Base-by-base conservation (phyloP, 108 stramenopile species). In the Schizochytrium sp. region DNA sequence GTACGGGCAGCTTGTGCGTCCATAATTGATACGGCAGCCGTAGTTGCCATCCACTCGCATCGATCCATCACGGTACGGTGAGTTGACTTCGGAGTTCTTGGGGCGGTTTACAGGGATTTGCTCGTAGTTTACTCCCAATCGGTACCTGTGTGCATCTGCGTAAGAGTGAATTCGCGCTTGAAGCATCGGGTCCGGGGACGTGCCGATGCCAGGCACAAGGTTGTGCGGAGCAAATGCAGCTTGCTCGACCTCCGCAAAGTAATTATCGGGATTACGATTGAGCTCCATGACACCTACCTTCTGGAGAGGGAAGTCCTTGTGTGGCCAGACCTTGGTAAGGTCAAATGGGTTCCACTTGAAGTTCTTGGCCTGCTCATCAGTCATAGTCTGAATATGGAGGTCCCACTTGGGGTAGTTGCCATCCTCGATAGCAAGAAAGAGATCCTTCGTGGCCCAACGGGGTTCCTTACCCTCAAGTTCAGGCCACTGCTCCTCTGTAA, bases 141-240 rank as follows among this genome's bases (percentile, higher is more conserved):
- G 92, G 91, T 95, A 94, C 45, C 94, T 87, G 89, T 95, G 95
- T 38, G 94, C 93, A 90, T 95, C 95, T 44, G 94, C 91, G 92
- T 95, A 95, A 46, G 93, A 92, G 89, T 94, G 94, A 40, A 93
- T 50, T 12, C 92, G 89, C 44, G 89, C 94, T 89, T 95, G 94
- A 41, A 95, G 92, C 94, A 95, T 94, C 89, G 94, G 94, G 91
- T 95, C 95, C 42, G 95, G 95, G 38, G 94, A 94, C n/a, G 93
- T 93, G 64, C 94, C 94, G n/a, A 95, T 93, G 13, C 95, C 95
- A 10, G 95, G 95, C 47, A 95, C 87, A 92, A 95, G 91, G 93
- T 95, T 93, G 59, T 92, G 60, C 53, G 95, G 95, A 28, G 94
- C 91, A 91, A 94, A 95, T 44, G 95, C 95, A 69, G 94, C 58